phyloP scores from a whole-genome alignment of 768 basidiomycete species.

The Paxillus involutus region DNA sequence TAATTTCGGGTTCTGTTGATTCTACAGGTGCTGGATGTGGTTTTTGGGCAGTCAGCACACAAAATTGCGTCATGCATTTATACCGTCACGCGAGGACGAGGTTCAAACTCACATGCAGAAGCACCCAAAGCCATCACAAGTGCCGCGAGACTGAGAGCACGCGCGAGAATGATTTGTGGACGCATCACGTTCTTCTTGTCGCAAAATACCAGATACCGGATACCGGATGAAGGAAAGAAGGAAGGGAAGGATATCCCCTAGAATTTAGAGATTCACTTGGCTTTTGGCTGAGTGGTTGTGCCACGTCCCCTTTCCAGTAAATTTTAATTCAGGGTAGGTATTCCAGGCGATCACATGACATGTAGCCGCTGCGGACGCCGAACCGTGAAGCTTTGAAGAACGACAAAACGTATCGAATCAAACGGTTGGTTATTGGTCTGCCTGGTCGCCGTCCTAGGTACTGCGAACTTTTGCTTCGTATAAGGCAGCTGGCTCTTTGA shows the following conservation, averaged over 20 bases:
- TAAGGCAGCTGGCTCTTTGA: no score
- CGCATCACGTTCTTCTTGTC: slow-evolving; percentile 29
- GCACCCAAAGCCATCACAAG: slow-evolving; percentile 30
- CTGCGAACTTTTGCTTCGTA: no score
- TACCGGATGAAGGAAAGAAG: neutral
- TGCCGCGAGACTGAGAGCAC: slow-evolving; percentile 25
- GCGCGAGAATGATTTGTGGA: slow-evolving; percentile 27
- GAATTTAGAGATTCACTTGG: neutral
- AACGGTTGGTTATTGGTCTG: no score
- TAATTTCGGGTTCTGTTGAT: slow-evolving; percentile 52
- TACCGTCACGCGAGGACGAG: neutral
- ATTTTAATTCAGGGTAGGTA: slow-evolving; percentile 27
- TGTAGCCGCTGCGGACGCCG: no score
- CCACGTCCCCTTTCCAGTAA: slow-evolving; percentile 23
- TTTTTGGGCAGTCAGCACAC: no score
- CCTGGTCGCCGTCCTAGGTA: no score
- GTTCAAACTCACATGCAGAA: slow-evolving; percentile 25
- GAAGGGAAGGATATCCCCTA: neutral
- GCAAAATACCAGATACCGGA: neutral
- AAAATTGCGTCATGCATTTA: neutral
- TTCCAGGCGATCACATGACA: neutral
- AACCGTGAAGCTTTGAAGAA: no score
- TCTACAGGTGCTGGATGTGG: slow-evolving; percentile 26
- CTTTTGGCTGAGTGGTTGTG: neutral
- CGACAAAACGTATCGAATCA: no score